Base-by-base conservation (phyloP, 306 rosid species). In the Quercus robur region DNA sequence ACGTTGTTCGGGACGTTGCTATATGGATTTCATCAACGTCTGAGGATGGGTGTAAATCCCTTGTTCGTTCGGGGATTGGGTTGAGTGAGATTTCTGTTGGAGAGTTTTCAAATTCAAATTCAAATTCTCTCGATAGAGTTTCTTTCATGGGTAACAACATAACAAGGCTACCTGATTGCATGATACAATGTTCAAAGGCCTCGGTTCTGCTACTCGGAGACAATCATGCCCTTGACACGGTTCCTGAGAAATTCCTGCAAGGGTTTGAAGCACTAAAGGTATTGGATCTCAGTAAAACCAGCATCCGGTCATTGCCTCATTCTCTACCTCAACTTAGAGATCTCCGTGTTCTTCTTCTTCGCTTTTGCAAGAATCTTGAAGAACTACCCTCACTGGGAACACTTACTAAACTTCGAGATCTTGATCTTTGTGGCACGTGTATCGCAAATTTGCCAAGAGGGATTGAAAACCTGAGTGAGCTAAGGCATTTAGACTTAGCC, bases 241-340 rank as follows among this genome's bases (percentile, higher is more conserved):
- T 79, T 20, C 78, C 78, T 17, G 74, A 79, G 5, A 64, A 5
- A 17, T 79, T 79, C 67, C 14, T 79, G 11, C 67, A 33, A 52
- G 55, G 71, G 30, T 79, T 79, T 67, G 56, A 9, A 4, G 63
- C 82, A 5, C 82, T 79, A 5, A 72, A n/a, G 26, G 74, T 62
- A 30, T 63, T 73, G 20, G 61, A 79, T 62, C 0, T 79, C 2
- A 10, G 82, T 19, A 1, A 46, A 20, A 72, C 82, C 25, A 18
- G 28, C 9, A 69, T 79, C 17, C 67, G 2, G 3, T 72, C 78
- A 21, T 5, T 79, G 70, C 78, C 77, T 4, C 49, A 0, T 61
- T 61, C 82, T 52, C 66, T 61, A 26, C 64, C 51, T 51, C 73
- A 79, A 14, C 78, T 79, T 2, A 1, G 26, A 5, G 78, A 79